Evolutionary conservation across 371 early-diverging fungal genomes (phyloP), one percentile per base, ranked within the genome.

Genomic region (Mucor velutinosus): DNA sequence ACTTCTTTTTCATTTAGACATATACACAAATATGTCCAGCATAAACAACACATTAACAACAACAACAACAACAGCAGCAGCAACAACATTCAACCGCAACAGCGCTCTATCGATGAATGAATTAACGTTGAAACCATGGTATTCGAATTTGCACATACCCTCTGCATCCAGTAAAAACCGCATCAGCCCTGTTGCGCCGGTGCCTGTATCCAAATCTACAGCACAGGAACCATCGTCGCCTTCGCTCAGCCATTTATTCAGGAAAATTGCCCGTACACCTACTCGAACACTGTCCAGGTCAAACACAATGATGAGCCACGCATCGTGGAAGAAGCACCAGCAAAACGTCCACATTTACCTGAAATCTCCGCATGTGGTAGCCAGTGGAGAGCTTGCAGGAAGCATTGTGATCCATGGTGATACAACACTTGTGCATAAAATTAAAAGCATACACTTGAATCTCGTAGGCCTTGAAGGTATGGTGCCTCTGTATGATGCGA

Each of bases 321-420:
- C 32, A 32, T 30, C 56, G 4, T 56, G 51, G 51, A 51, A 25
- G 25, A 51, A 51, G 51, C 49, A 55, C 23, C 58, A 65, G 21
- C 39, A 53, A 29, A 58, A 65, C 33, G n/a, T 69, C 17, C 53
- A 56, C 5, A 70, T 80, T 3, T 78, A 64, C 59, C 47, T 76
- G 33, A 80, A 76, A 65, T 67, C 81, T 29, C 76, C 81, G 25
- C 75, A 72, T 63, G 72, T 62, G 14, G 67, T 78, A 5, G 76
- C 76, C 27, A 76, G 76, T 37, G 74, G 75, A 21, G 45, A 70
- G 15, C 49, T 80, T 0, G 41, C 60, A 11, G 81, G 81, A 10
- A 73, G 70, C 2, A 29, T 77, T 21, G 67, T 71, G 6, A 55
- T 79, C 29, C 47, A 68, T 7, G 29, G 45, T 45, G 49, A 33